These are phyloP conservation scores for Trichosphaerium sp. DNA, from an alignment of 78 protist species.

Conservation along the genomic window DNA sequence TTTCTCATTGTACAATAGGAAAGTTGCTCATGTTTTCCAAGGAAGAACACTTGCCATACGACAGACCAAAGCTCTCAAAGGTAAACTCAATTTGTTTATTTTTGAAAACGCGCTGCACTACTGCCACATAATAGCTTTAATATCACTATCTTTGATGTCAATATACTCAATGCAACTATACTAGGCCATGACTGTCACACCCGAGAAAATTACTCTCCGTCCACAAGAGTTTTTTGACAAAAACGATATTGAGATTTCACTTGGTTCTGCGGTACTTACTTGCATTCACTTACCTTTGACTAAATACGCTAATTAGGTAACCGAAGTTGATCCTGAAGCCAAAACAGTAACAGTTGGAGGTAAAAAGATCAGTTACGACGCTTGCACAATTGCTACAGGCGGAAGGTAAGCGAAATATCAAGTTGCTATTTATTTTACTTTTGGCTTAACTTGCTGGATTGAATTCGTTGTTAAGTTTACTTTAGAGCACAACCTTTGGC, in stretches of 20 bases:
- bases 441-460: neutral
- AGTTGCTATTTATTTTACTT: too few species aligned
- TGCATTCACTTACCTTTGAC: neutral
- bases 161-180: too few species aligned
- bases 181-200: neutral
- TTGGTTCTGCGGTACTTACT: neutral
- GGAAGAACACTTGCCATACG: slow-evolving; percentile 8
- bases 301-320: neutral
- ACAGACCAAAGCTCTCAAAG: slow-evolving; percentile 13
- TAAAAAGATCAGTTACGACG: neutral
- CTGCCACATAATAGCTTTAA: too few species aligned
- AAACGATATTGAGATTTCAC: neutral
- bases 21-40: neutral
- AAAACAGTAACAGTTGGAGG: neutral
- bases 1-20: neutral
- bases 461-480: too few species aligned
- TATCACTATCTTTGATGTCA: too few species aligned
- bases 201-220: neutral
- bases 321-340: neutral
- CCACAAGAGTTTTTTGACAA: neutral
- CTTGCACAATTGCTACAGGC: neutral
- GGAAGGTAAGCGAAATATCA: slow-evolving; percentile 2
- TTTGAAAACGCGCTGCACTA: too few species aligned
- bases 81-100: too few species aligned
- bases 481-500: neutral